phyloP scores from a whole-genome alignment of 768 basidiomycete species.

The Auricularia auricula-judae region DNA sequence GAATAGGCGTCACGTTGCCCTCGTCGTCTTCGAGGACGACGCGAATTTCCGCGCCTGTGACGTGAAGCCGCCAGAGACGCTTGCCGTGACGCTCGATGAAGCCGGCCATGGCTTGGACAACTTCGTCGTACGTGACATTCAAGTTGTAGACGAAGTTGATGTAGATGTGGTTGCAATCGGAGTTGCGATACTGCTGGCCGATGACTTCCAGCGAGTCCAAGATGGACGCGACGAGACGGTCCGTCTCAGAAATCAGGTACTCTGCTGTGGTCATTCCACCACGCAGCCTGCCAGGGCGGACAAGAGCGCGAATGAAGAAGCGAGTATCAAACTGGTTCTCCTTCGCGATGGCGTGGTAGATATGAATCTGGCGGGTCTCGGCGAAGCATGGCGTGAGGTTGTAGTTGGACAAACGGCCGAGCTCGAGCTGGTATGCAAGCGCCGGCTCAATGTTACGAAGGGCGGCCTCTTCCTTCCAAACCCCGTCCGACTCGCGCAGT shows the following conservation, averaged over 20 bases:
- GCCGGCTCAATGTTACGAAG: slow-evolving; percentile 99
- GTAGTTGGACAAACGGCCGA: slow-evolving; percentile 93
- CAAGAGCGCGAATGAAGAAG: slow-evolving; percentile 94
- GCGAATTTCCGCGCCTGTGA: slow-evolving; percentile 95
- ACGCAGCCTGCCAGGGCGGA: slow-evolving; percentile 88
- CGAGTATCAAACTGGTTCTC: slow-evolving; percentile 97
- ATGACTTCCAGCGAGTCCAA: slow-evolving; percentile 94
- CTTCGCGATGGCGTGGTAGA: slow-evolving; percentile 89
- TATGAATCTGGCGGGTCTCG: slow-evolving; percentile 95
- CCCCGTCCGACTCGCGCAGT: slow-evolving; percentile 53
- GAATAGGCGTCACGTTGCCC: slow-evolving; percentile 91
- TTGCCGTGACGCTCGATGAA: slow-evolving; percentile 99
- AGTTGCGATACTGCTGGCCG: slow-evolving; percentile 76
- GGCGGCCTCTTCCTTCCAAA: slow-evolving; percentile 89
- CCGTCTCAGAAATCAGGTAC: slow-evolving; percentile 97
- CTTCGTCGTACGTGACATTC: slow-evolving; percentile 90
- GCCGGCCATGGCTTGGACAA: slow-evolving; percentile 92
- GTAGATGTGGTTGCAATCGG: slow-evolving; percentile 97
- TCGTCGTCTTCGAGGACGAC: slow-evolving; percentile 90
- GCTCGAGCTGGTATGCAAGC: slow-evolving; percentile 93
- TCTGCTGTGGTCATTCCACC: slow-evolving; percentile 92
- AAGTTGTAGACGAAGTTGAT: slow-evolving; percentile 99
- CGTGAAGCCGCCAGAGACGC: slow-evolving; percentile 94
- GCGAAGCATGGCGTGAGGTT: slow-evolving; percentile 93
- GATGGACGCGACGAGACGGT: slow-evolving; percentile 87